These are phyloP conservation scores for Abrus pulchellus DNA, from an alignment of 306 rosid species.

Conservation along the genomic window DNA sequence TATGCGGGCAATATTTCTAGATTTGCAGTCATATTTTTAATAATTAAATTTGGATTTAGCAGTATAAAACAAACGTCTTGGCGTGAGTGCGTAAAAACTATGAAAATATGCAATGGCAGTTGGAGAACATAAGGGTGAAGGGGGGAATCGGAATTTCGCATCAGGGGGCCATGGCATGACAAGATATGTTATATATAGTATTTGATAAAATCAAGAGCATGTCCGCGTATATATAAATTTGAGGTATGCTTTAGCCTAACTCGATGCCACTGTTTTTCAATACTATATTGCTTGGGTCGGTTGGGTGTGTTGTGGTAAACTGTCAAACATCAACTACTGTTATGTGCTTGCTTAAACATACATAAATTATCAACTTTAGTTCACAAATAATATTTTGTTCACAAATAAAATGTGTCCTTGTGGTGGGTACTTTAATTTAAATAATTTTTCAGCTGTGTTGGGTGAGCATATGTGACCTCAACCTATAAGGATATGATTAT, in stretches of 20 bases:
- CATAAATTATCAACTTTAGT: constrained; percentile 18
- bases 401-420: constrained; percentile 40
- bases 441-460: neutral
- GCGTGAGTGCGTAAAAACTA: neutral
- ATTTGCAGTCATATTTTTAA: neutral
- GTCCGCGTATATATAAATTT: constrained; percentile 21
- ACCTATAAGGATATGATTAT: constrained; percentile 18
- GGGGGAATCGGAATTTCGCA: constrained; percentile 19
- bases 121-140: constrained; percentile 15
- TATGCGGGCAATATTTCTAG: neutral
- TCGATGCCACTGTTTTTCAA: constrained; percentile 8
- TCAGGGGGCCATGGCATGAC: constrained; percentile 28
- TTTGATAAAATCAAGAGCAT: constrained; percentile 40
- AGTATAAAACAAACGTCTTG: neutral
- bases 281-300: neutral
- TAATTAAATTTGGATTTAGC: neutral
- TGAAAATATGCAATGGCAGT: constrained; percentile 13
- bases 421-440: constrained; percentile 39
- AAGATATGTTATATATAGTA: constrained; percentile 21
- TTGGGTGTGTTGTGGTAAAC: constrained; percentile 35
- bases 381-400: constrained; percentile 30
- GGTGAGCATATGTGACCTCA: constrained; percentile 2
- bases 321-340: constrained; percentile 27
- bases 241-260: constrained; percentile 35
- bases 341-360: constrained; percentile 37